Conservation (phyloP, 2,329 filamentous ascomycete genomes). For the Byssothecium circinans region DNA sequence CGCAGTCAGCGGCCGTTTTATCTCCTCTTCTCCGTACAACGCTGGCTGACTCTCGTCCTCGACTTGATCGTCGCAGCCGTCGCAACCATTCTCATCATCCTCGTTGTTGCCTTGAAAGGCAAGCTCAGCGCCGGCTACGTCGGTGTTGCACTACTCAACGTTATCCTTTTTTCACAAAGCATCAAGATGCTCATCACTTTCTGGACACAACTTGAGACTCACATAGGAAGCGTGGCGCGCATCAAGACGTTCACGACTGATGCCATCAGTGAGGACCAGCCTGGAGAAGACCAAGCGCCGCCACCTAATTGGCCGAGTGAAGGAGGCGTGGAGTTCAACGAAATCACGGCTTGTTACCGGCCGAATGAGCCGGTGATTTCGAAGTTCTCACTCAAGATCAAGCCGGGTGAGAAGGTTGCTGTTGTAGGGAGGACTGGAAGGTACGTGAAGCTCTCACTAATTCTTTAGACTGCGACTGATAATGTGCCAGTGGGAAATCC, state of each 20-base stretch:
- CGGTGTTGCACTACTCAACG: conserved; percentile 57
- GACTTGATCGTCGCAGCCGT: conserved; percentile 46
- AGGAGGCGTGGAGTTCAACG: conserved; percentile 44
- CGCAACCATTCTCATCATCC: conserved; percentile 41
- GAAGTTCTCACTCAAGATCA: conserved; percentile 51
- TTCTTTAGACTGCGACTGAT: conserved; percentile 11
- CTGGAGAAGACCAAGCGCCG: conserved; percentile 51
- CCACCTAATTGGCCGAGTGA: conserved; percentile 48
- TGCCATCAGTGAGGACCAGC: conserved; percentile 52
- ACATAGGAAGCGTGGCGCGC: conserved; percentile 59
- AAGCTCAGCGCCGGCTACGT: conserved; percentile 53
- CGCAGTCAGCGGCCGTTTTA: conserved; percentile 50
- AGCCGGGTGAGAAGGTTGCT: conserved; percentile 53
- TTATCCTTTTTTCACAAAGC: conserved; percentile 56
- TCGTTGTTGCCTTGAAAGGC: conserved; percentile 38
- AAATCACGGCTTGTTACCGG: conserved; percentile 51
- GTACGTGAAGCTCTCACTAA: conserved; percentile 24
- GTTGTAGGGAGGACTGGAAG: conserved; percentile 59
- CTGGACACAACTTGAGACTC: conserved; percentile 62
- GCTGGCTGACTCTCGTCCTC: conserved; percentile 48
- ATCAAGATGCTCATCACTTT: conserved; percentile 54
- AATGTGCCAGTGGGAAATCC: conserved; percentile 52
- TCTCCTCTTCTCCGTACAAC: conserved; percentile 49
- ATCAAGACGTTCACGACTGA: conserved; percentile 56
- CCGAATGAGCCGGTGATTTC: conserved; percentile 44